phyloP scores from a whole-genome alignment of 1,284 basidiomycete species.

The Takashimella koratensis region DNA sequence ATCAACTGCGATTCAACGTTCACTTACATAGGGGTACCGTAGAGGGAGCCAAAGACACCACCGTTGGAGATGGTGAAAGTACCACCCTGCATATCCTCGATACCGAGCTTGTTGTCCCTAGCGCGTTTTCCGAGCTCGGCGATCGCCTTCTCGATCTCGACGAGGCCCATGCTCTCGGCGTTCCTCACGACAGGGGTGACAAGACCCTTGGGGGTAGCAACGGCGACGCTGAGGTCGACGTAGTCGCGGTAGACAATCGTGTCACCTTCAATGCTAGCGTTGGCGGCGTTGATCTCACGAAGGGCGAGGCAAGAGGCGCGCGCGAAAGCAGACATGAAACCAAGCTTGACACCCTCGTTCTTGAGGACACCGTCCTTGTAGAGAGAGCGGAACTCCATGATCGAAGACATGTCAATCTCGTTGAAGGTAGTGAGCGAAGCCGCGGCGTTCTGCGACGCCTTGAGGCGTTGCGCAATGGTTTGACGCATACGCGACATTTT shows the following conservation, averaged over 20 bases:
- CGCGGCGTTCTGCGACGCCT: conserved; percentile 96
- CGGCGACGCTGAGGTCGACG: conserved; percentile 90
- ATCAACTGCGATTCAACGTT: neutral
- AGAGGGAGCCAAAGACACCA: conserved; percentile 95
- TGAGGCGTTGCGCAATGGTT: conserved; percentile 94
- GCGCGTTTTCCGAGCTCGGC: conserved; percentile 78
- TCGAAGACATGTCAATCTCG: conserved; percentile 97
- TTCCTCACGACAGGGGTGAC: conserved; percentile 96
- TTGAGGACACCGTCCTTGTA: conserved; percentile 95
- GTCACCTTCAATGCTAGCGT: conserved; percentile 89
- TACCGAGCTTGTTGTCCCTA: conserved; percentile 85
- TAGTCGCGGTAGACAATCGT: conserved; percentile 95
- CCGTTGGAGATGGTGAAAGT: conserved; percentile 99
- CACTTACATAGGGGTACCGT: conserved; percentile 78
- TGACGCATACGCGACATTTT: conserved; percentile 98
- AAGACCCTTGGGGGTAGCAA: conserved; percentile 94
- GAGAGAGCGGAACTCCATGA: conserved; percentile 89
- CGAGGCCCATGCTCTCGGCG: conserved; percentile 76
- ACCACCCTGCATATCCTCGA: conserved; percentile 96
- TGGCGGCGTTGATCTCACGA: conserved; percentile 89
- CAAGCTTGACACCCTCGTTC: conserved; percentile 91
- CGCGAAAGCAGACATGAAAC: conserved; percentile 97
- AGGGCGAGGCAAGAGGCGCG: conserved; percentile 81
- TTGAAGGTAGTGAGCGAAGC: conserved; percentile 98
- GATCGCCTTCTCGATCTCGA: conserved; percentile 93